Evolutionary conservation across 208 protist genomes (phyloP).

Genomic region (Leishmania guyanensis): DNA sequence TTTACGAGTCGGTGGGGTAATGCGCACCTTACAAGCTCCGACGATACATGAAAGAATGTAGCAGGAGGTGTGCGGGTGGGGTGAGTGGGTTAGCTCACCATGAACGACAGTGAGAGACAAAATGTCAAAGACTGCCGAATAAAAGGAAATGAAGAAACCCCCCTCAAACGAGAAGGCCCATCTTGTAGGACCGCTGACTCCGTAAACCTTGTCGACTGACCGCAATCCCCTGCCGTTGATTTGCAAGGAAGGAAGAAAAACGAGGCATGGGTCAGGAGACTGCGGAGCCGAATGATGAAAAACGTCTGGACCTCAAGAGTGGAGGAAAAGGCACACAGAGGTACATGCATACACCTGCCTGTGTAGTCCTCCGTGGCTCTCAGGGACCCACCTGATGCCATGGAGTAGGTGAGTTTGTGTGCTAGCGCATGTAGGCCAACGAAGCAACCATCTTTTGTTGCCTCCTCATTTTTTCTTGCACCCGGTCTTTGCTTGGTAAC

Average conservation of each 20-base stretch:
- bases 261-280: not conserved
- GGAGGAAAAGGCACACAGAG: not conserved
- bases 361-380: not conserved
- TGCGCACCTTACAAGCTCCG: not conserved
- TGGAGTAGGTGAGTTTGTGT: not conserved
- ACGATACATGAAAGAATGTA: not conserved
- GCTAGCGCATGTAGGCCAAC: not conserved
- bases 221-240: not conserved
- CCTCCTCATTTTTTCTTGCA: not conserved
- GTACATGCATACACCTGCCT: not conserved
- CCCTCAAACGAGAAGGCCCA: not conserved
- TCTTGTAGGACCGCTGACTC: not conserved
- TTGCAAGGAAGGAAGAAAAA: not conserved
- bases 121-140: not conserved
- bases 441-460: too few relatives aligned
- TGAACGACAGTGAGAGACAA: not conserved
- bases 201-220: not conserved
- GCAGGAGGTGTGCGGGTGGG: not conserved
- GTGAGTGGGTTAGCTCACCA: not conserved
- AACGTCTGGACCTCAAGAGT: not conserved
- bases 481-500: not conserved
- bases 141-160: not conserved
- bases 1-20: not conserved
- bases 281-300: not conserved
- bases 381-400: not conserved